Evolutionary conservation across 1,284 basidiomycete species (phyloP), one percentile per base, ranked within the genome.

Genomic region (Cerioporus squamosus): DNA sequence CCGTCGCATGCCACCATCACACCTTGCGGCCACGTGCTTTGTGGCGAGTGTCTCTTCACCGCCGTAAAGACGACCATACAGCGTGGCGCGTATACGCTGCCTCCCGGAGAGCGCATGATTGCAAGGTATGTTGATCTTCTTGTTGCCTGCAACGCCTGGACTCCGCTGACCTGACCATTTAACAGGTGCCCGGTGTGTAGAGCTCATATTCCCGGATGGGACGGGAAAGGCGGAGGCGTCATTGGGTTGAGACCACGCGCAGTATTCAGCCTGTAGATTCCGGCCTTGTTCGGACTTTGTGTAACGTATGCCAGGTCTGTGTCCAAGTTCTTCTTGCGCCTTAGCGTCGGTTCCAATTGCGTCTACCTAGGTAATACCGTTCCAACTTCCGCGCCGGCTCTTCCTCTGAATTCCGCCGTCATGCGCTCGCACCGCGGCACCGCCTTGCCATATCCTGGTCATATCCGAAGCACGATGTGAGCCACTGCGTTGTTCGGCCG

Each of bases 21-120:
- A 0, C 89, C 88, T 0, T 93, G 90, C 63, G 90, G 90, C 0
- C 90, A 93, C 62, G 80, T 93, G 44, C 84, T 85, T 61, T 93
- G 90, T 63, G 91, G 89, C 1, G 76, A 82, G 24, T 93, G 90
- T 70, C 78, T 93, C 7, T 93, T 91, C 64, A 84, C 83, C 1
- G 86, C 90, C 0, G 82, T 93, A 43, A 87, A 86, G 64, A 80
- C 86, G 3, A 82, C 84, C 5, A 72, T 86, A 45, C 74, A 81
- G 61, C 82, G 88, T 31, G 79, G 77, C 14, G 75, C 76, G 58
- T 68, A 75, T 57, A 68, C 76, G 55, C 75, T 73, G 26, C 74
- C 73, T 59, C 72, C 72, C 8, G 55, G 64, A 4, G 66, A 71
- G 42, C 57, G 66, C 40, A 56, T 59, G 51, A 47, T 55, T 12